Base-by-base conservation (phyloP, 1,139 yeast genomes). In the Trichomonascaceae sp. region DNA sequence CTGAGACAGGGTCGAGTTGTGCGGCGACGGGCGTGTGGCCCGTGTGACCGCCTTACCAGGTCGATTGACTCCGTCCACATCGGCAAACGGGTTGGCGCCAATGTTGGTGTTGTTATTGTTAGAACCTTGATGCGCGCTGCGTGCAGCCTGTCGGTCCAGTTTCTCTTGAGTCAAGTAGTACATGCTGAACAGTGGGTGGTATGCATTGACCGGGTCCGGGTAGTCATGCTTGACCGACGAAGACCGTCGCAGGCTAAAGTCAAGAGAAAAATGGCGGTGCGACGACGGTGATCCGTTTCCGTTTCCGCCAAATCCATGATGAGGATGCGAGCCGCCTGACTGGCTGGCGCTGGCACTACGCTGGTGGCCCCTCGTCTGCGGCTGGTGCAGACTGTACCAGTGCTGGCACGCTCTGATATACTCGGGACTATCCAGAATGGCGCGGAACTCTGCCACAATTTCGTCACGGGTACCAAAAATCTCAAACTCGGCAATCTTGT, bases 121-220 rank as follows among this genome's bases (percentile, higher is more conserved):
- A 20, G 6, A 20, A 8, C 23, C 11, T 20, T 11, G 6, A 20
- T 8, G 23, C 23, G 23, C 23, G 23, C 23, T 8, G 23, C 23
- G 23, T 6, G 23, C 23, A 20, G 23, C 23, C 11, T 16, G 78
- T 68, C 61, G 64, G 61, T 64, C 80, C 71, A 93, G 70, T 47
- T 71, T 74, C 57, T 89, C 99, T 37, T 72, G 74, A 16, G 87
- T 94, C 46, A 92, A 65, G 51, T 71, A 79, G 54, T 92, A 92
- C 26, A 89, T 77, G 2, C 95, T 82, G 9, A 89, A 60, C 43
- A 87, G 64, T 0, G 98, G 97, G 56, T 85, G 94, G 56, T 71
- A 89, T 1, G 92, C 93, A 37, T 72, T 69, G 1, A 94, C 81
- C n/a, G 96, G 96, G 54, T 82, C 93, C 1, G 70, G 72, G 3